A percentile compares a stretch with the other conserved stretches of the same genome.
These are phyloP conservation scores for Scalesia atractyloides DNA, from an alignment of 129 eudicot species.

Conservation along the genomic window DNA sequence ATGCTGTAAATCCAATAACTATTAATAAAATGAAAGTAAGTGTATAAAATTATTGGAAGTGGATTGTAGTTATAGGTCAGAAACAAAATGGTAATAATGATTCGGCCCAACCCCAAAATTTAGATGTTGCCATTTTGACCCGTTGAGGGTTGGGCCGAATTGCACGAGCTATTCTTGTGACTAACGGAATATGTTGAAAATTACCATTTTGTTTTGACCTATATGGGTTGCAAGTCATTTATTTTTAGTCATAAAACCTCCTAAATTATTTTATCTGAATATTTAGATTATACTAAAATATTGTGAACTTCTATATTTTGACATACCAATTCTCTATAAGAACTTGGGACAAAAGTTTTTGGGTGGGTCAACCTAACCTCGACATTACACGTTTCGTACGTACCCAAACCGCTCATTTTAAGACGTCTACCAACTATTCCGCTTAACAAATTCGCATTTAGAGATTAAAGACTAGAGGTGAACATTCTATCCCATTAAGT, in stretches of 20 bases:
- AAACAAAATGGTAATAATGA: neutral
- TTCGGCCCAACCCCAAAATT: neutral
- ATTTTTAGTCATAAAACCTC: neutral
- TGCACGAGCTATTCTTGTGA: neutral
- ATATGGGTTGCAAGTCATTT: neutral
- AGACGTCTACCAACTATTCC: neutral
- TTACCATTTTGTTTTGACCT: neutral
- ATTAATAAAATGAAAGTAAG: neutral
- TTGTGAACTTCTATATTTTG: neutral
- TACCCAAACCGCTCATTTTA: neutral
- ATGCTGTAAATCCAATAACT: constrained; percentile 47
- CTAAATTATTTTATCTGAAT: neutral
- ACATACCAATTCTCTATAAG: neutral
- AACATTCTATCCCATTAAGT: neutral
- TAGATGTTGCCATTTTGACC: neutral
- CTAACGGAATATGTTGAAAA: neutral
- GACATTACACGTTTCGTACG: neutral
- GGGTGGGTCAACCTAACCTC: neutral
- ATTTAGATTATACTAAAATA: neutral
- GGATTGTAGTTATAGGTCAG: neutral
- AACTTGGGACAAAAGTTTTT: neutral
- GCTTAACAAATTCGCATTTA: neutral
- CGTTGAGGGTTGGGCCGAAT: neutral
- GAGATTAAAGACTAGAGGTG: neutral
- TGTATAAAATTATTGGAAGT: neutral